A percentile compares a stretch with the other conserved stretches of the same genome.
These are phyloP conservation scores for Chlamydomonas sp. DNA, from an alignment of 139 green algal genomes.

Conservation along the genomic window DNA sequence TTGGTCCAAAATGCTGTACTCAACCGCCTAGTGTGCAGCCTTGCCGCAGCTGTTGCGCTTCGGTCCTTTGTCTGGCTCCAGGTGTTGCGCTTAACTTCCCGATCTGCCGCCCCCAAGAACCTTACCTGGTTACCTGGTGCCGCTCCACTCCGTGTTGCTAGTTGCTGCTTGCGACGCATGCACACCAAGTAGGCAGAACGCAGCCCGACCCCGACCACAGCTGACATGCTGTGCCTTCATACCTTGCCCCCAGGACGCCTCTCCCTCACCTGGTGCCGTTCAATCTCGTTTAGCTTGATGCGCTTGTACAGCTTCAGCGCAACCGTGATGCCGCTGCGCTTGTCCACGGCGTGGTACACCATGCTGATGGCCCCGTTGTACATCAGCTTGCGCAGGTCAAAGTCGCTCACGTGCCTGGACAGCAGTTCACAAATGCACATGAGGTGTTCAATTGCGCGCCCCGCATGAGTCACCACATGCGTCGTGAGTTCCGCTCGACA, in stretches of 20 bases:
- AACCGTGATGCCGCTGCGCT: constrained; percentile 58
- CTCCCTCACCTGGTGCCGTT: constrained; percentile 43
- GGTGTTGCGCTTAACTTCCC: too few species aligned
- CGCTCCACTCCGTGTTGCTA: not conserved
- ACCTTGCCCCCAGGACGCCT: not conserved
- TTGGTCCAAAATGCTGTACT: too few species aligned
- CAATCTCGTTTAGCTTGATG: constrained; percentile 50
- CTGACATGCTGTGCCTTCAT: too few species aligned
- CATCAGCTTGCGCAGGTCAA: constrained; percentile 59
- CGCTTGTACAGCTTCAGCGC: constrained; percentile 71
- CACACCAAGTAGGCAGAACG: not conserved
- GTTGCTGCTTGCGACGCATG: not conserved
- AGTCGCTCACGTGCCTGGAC: constrained; percentile 53
- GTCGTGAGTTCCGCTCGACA: not conserved
- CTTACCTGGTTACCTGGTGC: too few species aligned
- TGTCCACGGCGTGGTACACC: constrained; percentile 64
- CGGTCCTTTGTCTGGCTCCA: too few species aligned
- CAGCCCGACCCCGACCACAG: not conserved
- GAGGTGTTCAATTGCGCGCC: not conserved
- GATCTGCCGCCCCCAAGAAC: too few species aligned
- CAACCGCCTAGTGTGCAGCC: too few species aligned
- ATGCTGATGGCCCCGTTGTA: constrained; percentile 65
- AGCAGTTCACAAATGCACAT: not conserved
- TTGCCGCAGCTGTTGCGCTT: too few species aligned
- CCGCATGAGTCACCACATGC: not conserved